Base-by-base conservation (phyloP, 331 rosid species). In the Prunus yedoensis region DNA sequence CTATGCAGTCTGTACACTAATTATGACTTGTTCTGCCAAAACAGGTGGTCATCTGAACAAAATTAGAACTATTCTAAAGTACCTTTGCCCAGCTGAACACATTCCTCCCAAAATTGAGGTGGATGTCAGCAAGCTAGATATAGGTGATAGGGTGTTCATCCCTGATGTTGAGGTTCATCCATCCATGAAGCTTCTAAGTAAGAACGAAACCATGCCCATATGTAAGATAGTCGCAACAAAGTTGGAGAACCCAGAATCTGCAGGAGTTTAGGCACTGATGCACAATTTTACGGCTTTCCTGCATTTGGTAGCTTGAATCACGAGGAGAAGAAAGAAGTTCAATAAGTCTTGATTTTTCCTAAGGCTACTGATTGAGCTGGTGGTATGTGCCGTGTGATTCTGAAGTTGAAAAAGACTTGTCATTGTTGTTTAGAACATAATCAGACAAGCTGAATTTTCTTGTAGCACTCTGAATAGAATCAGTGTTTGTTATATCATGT, bases 81-180 rank as follows among this genome's bases (percentile, higher is more conserved):
- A 78, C 78, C 80, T 85, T 27, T 83, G 96, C 72, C 97, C 93
- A 7, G 90, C 97, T 3, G 91, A 94, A 82, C 91, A 87, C 77
- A 86, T 94, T 78, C 99, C 97, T 71, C 63, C 89, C 27, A 92
- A 89, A 85, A 77, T 94, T 70, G 97, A 89, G 87, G 96, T 94
- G 76, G 97, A 94, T 67, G 85, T 90, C 52, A 88, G 97, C 87
- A 80, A 89, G 21, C 87, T 94, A 54, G 99, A 94, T 70, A 76
- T 92, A 49, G 97, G 89, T 52, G 96, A 94, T 69, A 88, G 87
- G 78, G 66, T 94, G 46, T 80, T 87, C 82, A 82, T 89, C 74
- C 89, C 74, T 12, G 96, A 94, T 35, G 61, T 90, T 5, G 84
- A 83, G 75, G 85, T 92, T 66, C 90, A 89, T 82, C 92, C 97